Evolutionary conservation across 495 filamentous ascomycete genomes (phyloP), one percentile per base, ranked within the genome.

Genomic region (Penicillium crystallinum): DNA sequence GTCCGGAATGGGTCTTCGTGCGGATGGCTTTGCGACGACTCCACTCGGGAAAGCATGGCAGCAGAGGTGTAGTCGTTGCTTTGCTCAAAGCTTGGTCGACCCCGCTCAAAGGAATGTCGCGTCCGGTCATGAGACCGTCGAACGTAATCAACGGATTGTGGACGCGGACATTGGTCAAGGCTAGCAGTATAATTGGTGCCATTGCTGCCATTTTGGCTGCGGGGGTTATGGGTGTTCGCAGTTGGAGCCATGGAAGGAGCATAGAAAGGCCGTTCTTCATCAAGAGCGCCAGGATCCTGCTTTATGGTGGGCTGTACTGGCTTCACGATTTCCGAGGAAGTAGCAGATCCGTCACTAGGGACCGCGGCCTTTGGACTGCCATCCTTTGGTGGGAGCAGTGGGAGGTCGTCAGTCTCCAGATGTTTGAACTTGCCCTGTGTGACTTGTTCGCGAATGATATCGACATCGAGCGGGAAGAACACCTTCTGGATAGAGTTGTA

Each of bases 371-470:
- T 54, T 23, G 50, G 4, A 11, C 14, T 7, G 29, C 37, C 17
- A 19, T 33, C 46, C 29, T 55, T 56, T 47, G 69, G 63, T 0
- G 69, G 70, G 2, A 69, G 69, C 22, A 82, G 52, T 52, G 48
- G 27, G 4, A 38, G 48, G 18, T 59, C 68, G 62, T 80, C 72
- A 46, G 67, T 67, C 43, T 87, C 79, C 23, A 89, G 75, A 63
- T 87, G 78, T 56, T 85, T 80, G 68, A 89, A 97, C 55, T 85
- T 84, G 48, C 93, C 93, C 58, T 80, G 77, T 38, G 81, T 81
- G 47, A 93, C 79, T 71, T 96, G 88, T 69, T 99, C 95, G 27
- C 95, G 88, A 59, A 99, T 84, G 59, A 99, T 96, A 65, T 99
- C 95, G 46, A 97, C 84, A 60, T 99, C 95, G 41, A 81, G 82